Base-by-base conservation (phyloP, 192 early-diverging fungal genomes). In the Coemansia sp. region DNA sequence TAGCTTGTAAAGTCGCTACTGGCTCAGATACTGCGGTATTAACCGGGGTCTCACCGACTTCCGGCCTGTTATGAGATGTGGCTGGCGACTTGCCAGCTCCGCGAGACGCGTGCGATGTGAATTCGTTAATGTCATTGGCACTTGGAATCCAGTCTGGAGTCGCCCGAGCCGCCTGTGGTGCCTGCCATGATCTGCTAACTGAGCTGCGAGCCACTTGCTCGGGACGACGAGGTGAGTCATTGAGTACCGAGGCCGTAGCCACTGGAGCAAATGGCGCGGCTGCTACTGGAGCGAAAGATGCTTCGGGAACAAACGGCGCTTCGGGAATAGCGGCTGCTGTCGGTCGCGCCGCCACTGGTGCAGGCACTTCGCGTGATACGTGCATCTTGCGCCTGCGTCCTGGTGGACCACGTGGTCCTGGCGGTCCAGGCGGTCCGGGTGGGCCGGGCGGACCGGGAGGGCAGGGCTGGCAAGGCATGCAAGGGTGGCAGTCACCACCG, bases 1-100 rank as follows among this genome's bases (percentile, higher is more conserved):
- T 42, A 24, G 12, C 6, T 9, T 22, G 7, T 8, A n/a, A 9
- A 6, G 31, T 13, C 55, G 54, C 7, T 18, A 24, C 40, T 24
- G 51, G 29, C 34, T 41, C 33, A 9, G 36, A 38, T 13, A 11
- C 24, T 27, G 54, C 9, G 11, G 52, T 13, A 4, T 4, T 29
- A 8, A 41, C 44, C 6, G 70, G 3, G 13, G 36, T 41, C 31
- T 65, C 63, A 24, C 70, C 70, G 2, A 72, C 47, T 18, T 72
- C 70, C 27, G 70, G 70, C 18, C 70, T 51, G 47, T 63, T 63
- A 33, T 42, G 61, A 38, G 20, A 8, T 3, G 38, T 18, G 29
- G 61, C 20, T 2, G 38, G 8, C 0, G 38, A 5, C 36, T 57
- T 7, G 15, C 31, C 6, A 16, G 11, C 13, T 2, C 6, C 57